Evolutionary conservation across 495 filamentous ascomycete species (phyloP).

Genomic region (Neurospora terricola): DNA sequence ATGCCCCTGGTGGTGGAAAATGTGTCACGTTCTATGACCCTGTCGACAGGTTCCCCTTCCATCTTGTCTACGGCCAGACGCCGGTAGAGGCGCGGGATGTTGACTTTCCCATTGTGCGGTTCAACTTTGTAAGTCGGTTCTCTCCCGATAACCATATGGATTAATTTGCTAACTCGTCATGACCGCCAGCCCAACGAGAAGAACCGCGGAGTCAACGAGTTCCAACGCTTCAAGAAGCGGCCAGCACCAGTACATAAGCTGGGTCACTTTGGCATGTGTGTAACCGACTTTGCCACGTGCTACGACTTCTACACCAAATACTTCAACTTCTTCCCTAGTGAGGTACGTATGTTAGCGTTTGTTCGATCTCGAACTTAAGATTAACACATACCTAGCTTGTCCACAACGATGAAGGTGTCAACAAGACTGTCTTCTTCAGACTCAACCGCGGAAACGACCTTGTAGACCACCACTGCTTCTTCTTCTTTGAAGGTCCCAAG

Average conservation of each 20-base stretch:
- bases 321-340: conserved; percentile 58
- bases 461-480: conserved; percentile 67
- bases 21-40: conserved; percentile 49
- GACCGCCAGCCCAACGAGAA: conserved; percentile 32
- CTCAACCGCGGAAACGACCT: conserved; percentile 49
- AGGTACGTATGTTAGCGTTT: conserved; percentile 16
- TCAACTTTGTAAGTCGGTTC: conserved; percentile 27
- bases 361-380: not conserved
- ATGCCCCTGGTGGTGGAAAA: conserved; percentile 50
- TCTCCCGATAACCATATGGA: not conserved
- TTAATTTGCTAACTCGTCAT: not conserved
- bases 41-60: conserved; percentile 48
- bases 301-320: conserved; percentile 52
- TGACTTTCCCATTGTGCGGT: conserved; percentile 34
- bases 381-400: conserved; percentile 20
- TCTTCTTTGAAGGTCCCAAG: conserved; percentile 45
- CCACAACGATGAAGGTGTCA: conserved; percentile 37
- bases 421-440: conserved; percentile 54
- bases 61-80: conserved; percentile 47
- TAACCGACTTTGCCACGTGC: conserved; percentile 46
- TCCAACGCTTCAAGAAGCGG: conserved; percentile 47
- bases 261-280: conserved; percentile 61
- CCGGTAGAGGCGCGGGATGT: conserved; percentile 23
- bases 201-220: conserved; percentile 35
- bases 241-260: conserved; percentile 66